Evolutionary conservation across 2,329 filamentous ascomycete genomes (phyloP).

Genomic region (Atkinsonella texensis): DNA sequence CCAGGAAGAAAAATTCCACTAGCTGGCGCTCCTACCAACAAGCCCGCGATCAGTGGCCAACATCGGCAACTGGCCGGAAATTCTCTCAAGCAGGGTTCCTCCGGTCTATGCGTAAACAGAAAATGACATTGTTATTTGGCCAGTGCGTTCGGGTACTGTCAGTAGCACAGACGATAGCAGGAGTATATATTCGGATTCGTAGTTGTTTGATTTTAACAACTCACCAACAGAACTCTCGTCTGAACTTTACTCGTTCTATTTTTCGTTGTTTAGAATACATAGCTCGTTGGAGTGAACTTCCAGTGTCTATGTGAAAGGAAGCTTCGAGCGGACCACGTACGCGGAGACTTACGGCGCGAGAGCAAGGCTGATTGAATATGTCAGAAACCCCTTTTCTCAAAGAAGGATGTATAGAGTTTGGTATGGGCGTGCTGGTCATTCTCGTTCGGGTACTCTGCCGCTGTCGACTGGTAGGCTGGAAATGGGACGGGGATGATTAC

Average conservation of each 20-base stretch:
- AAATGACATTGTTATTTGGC: neutral
- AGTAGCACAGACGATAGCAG: neutral
- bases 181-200: neutral
- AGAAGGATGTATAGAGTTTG: neutral
- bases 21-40: neutral
- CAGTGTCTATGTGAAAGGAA: neutral
- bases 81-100: no score
- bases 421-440: neutral
- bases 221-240: neutral
- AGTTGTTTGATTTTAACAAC: neutral
- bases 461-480: neutral
- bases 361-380: neutral
- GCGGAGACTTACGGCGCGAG: neutral
- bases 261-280: no score
- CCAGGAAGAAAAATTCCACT: neutral
- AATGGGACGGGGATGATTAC: constrained; percentile 5
- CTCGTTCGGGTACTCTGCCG: neutral
- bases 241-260: neutral
- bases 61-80: neutral
- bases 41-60: neutral
- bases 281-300: neutral
- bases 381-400: neutral
- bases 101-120: neutral
- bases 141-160: neutral
- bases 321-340: neutral